These are phyloP conservation scores for Gnomoniopsis sp. DNA, from an alignment of 2,329 filamentous ascomycete species.

Conservation along the genomic window DNA sequence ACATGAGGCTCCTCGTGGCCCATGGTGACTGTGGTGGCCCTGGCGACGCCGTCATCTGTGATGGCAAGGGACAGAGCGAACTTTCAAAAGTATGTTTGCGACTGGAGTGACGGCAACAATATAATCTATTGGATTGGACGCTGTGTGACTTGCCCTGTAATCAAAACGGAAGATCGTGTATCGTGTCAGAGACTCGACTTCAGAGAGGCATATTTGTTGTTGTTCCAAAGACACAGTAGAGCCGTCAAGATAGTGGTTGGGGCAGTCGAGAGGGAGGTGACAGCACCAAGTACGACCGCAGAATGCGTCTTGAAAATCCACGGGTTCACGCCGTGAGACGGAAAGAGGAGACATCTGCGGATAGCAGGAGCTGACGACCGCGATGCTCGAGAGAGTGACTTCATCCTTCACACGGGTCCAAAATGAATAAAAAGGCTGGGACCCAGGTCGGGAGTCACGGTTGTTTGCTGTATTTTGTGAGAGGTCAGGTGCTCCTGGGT, in stretches of 20 bases:
- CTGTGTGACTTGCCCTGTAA: slow-evolving; percentile 2
- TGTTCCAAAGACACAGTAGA: neutral
- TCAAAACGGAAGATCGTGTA: slow-evolving; percentile 13
- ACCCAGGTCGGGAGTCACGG: too few species aligned
- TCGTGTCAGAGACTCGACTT: neutral
- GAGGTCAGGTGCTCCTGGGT: too few species aligned
- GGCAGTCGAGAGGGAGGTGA: too few species aligned
- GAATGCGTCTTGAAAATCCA: too few species aligned
- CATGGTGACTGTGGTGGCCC: slow-evolving; percentile 2
- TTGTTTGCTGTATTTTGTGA: too few species aligned
- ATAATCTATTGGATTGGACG: slow-evolving; percentile 7
- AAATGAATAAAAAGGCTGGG: too few species aligned
- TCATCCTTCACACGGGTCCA: too few species aligned
- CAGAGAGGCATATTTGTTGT: slow-evolving; percentile 6
- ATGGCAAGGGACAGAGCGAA: neutral
- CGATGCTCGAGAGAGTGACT: too few species aligned
- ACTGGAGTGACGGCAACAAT: slow-evolving; percentile 7
- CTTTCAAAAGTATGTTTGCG: slow-evolving; percentile 8
- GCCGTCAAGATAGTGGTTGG: too few species aligned
- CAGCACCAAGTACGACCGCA: too few species aligned
- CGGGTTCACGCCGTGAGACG: too few species aligned
- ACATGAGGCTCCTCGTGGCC: slow-evolving; percentile 21
- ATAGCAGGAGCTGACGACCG: too few species aligned
- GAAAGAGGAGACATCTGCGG: neutral
- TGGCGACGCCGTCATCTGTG: neutral